Base-by-base conservation (phyloP, 2,329 filamentous ascomycete genomes). In the Aureobasidium sp. region DNA sequence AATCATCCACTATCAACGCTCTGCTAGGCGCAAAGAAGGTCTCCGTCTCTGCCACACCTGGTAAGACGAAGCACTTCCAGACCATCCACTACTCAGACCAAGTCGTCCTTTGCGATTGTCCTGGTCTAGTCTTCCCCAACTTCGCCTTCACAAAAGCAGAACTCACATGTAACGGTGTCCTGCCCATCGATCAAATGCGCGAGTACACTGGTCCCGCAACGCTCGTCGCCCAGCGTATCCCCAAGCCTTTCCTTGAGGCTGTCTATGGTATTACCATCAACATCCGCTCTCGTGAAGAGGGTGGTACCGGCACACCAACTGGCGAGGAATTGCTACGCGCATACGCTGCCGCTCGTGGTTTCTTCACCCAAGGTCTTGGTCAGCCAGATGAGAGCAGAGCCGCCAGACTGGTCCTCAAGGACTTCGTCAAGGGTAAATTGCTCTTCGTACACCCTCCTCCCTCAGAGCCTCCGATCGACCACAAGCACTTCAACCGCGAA, bases 21-120 rank as follows among this genome's bases (percentile, higher is more conserved):
- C 84, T 99, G n/a, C 92, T 97, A 63, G 95, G 95, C 56, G 87
- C 94, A 61, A 99, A 97, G 80, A 99, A 97, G 78, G 94, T 99
- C 6, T 97, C 93, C 0, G 95, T 99, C 43, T 99, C 94, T 17
- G 88, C 93, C 15, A 99, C 94, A 1, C 94, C 94, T 4, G 94
- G 94, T 73, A 99, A 99, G 79, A 99, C 94, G 15, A 99, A 99
- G 79, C 94, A 99, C 71, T 99, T 99, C 79, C 94, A 99, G 76
- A 99, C 94, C 1, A 94, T 99, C 63, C 92, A 97, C 73, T 84
- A 99, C 36, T 94, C 89, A 63, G 89, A 94, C 0, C 85, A 87
- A 63, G 91, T 99, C 65, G 84, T 97, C 51, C 84, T 99, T 7
- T 97, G 94, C 76, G 94, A 99, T 86, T 99, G 94, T 72, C 94